Evolutionary conservation across 139 green algal species (phyloP).

Genomic region (Pseudopediastrum boryanum): DNA sequence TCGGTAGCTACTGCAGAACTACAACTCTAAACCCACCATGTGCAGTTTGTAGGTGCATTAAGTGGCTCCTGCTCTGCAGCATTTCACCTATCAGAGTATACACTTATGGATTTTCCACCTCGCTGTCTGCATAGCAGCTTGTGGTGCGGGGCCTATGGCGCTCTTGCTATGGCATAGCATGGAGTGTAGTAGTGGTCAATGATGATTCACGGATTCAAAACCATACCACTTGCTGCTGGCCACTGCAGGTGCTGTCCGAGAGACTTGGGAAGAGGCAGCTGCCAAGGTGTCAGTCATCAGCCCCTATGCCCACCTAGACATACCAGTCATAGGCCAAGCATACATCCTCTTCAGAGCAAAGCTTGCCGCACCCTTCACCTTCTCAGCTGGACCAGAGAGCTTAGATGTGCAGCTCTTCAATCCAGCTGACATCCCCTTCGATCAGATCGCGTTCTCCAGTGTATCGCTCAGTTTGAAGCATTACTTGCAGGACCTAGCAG

Average conservation of each 20-base stretch:
- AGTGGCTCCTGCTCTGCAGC: too few relatives aligned
- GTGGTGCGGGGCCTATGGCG: too few relatives aligned
- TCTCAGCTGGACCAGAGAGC: conserved; percentile 60
- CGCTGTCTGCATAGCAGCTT: too few relatives aligned
- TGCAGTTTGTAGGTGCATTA: too few relatives aligned
- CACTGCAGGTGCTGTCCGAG: conserved; percentile 67
- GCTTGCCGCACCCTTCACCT: conserved; percentile 47
- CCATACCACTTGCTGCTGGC: too few relatives aligned
- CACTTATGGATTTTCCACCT: too few relatives aligned
- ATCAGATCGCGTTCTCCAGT: conserved; percentile 76
- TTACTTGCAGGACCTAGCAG: conserved; percentile 54
- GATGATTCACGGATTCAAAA: too few relatives aligned
- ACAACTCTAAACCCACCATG: too few relatives aligned
- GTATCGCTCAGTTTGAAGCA: conserved; percentile 63
- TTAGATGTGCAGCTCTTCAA: conserved; percentile 75
- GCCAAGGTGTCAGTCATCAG: conserved; percentile 37
- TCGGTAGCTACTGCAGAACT: too few relatives aligned
- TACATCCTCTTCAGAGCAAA: conserved; percentile 77
- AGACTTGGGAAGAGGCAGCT: conserved; percentile 75
- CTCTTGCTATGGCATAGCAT: too few relatives aligned
- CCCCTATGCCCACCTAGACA: conserved; percentile 67
- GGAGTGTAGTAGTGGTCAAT: too few relatives aligned
- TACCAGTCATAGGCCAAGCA: conserved; percentile 77
- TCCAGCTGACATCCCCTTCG: conserved; percentile 74
- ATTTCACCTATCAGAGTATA: too few relatives aligned